Evolutionary conservation across 371 early-diverging fungal species (phyloP), one percentile per base, ranked within the genome.

Genomic region (Lichtheimia ornata): DNA sequence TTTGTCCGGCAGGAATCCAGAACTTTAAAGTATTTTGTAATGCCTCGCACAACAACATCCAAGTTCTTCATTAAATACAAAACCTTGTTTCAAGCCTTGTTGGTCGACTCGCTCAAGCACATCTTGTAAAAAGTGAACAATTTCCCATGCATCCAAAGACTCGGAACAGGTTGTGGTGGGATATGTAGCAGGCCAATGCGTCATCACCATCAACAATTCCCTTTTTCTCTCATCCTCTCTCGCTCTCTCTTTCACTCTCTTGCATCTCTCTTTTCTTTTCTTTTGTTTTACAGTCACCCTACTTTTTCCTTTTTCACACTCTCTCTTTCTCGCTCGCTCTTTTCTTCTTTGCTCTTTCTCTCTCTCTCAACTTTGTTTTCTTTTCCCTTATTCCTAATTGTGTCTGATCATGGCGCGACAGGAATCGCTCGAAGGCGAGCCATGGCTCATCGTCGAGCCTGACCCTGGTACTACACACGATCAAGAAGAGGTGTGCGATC

Each of bases 361-460:
- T 44, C 40, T 43, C 25, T 50, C 17, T 35, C 22, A 22, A 17
- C 6, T 28, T 41, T 41, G 40, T 22, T 14, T 60, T 30, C 40
- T 47, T 18, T 52, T 59, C 27, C 50, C 18, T 45, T 57, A 22
- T 56, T 30, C 42, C 24, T 22, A 53, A 41, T 57, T 20, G 50
- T 59, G 25, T 44, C 57, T 50, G 25, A 59, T 59, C 53, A 55
- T 65, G 59, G 41, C 50, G 27, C 54, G 53, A 53, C 49, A 42
- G 57, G 57, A 56, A 65, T 45, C 56, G 40, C 65, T 56, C 54
- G 60, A 65, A 43, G 49, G 49, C 50, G 60, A 60, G 25, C 65
- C 65, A 55, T 65, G 65, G 65, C 51, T 59, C 51, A 55, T 55
- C 65, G 59, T 65, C 24, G 65, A 65, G 25, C 60, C 65, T 14